Percentiles rank a stretch among this genome's conserved stretches.
These are phyloP conservation scores for Xylogone sp. DNA, from an alignment of 2,329 filamentous ascomycete genomes.

Conservation along the genomic window DNA sequence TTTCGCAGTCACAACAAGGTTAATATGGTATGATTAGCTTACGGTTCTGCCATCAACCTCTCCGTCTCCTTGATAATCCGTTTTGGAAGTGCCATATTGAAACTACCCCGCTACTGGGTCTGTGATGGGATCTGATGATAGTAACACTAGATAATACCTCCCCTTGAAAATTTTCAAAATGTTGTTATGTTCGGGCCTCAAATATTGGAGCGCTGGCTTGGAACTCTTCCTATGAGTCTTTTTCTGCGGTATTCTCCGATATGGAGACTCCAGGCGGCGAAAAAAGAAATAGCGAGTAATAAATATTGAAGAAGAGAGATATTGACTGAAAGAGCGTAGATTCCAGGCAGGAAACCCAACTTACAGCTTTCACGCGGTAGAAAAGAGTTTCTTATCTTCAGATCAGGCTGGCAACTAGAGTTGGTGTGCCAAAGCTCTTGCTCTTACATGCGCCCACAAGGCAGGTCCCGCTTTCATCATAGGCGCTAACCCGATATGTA, in stretches of 20 bases:
- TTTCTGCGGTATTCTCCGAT: background rate
- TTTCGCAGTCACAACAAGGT: background rate
- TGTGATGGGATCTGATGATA: background rate
- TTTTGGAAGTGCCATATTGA: constrained; percentile 75
- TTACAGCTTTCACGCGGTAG: background rate
- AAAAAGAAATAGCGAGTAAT: background rate
- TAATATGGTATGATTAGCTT: constrained; percentile 34
- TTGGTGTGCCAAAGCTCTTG: background rate
- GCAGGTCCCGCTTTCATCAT: background rate
- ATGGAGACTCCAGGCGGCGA: background rate
- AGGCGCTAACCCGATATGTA: background rate
- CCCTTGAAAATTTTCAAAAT: background rate
- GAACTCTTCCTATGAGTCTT: background rate
- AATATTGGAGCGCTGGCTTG: background rate
- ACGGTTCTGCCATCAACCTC: constrained; percentile 94
- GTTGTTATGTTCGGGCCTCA: background rate
- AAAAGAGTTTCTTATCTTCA: background rate
- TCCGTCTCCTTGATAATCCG: constrained; percentile 98
- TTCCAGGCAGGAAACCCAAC: background rate
- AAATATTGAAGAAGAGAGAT: background rate
- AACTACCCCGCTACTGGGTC: background rate
- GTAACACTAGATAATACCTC: background rate
- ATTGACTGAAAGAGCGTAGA: background rate
- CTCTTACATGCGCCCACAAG: background rate
- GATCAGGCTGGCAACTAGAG: background rate